Conservation (phyloP, 495 filamentous ascomycete genomes). For the Penicillium canescens region DNA sequence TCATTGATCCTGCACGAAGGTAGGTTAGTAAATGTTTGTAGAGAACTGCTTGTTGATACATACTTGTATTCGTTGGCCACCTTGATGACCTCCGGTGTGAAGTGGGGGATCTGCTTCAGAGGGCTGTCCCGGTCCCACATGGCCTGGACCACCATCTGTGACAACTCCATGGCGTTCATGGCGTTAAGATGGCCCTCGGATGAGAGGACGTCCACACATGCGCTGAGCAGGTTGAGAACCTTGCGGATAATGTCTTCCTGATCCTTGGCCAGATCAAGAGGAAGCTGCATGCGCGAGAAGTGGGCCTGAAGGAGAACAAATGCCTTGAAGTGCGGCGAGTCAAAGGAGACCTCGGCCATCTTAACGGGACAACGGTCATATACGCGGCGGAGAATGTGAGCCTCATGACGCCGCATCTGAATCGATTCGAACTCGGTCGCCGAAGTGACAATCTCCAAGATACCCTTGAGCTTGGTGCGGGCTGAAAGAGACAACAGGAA, state of each 20-base stretch:
- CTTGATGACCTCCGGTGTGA: conserved; percentile 79
- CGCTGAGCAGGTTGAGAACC: conserved; percentile 84
- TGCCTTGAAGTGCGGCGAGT: conserved; percentile 97
- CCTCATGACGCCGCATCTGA: conserved; percentile 92
- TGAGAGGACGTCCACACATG: conserved; percentile 90
- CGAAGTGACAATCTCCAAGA: conserved; percentile 95
- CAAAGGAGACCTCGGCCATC: conserved; percentile 80
- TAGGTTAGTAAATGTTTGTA: conserved; percentile 34
- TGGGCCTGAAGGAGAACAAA: conserved; percentile 96
- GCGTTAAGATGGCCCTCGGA: conserved; percentile 96
- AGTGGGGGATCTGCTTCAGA: conserved; percentile 96
- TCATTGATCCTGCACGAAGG: conserved; percentile 65
- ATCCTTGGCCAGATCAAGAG: conserved; percentile 95
- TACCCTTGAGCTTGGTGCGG: conserved; percentile 90
- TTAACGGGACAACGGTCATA: conserved; percentile 96
- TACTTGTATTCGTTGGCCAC: conserved; percentile 77
- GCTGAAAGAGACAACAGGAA: conserved; percentile 92
- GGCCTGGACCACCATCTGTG: conserved; percentile 97
- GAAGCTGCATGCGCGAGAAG: conserved; percentile 95
- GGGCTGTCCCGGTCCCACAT: conserved; percentile 99
- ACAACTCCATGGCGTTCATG: conserved; percentile 99
- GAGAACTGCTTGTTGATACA: conserved; percentile 30
- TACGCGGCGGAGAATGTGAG: conserved; percentile 81
- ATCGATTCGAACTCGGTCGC: conserved; percentile 95
- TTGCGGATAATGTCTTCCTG: conserved; percentile 87